phyloP scores from a whole-genome alignment of 805 yeast species.

The Barnettozyma siamensis region DNA sequence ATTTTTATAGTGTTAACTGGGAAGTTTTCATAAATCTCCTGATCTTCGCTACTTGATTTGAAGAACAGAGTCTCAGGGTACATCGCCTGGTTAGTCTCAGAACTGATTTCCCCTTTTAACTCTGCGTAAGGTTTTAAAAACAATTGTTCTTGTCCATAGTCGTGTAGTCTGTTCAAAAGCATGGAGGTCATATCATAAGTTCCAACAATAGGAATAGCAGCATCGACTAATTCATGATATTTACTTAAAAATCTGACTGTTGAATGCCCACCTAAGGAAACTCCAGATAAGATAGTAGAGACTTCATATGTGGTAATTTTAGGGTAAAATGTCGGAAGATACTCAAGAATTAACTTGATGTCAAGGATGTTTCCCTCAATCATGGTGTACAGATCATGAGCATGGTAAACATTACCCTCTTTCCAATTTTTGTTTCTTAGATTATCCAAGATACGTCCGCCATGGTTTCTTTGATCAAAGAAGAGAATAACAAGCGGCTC shows the following conservation, averaged over 20 bases:
- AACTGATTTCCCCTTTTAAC: background rate
- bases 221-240: constrained; percentile 14
- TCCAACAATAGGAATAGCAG: constrained; percentile 20
- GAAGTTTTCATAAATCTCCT: constrained; percentile 9
- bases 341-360: constrained; percentile 15
- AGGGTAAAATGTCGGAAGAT: constrained; percentile 13
- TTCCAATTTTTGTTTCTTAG: constrained; percentile 12
- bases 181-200: constrained; percentile 18
- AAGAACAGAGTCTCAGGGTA: constrained; percentile 8
- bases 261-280: constrained; percentile 23
- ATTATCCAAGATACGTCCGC: constrained; percentile 9
- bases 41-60: constrained; percentile 13
- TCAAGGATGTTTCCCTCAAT: constrained; percentile 19
- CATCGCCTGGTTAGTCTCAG: background rate
- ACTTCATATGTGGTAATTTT: constrained; percentile 2
- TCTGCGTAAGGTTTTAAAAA: constrained; percentile 1
- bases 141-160: background rate
- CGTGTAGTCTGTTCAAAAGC: constrained; percentile 11
- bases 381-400: constrained; percentile 15
- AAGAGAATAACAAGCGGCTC: constrained; percentile 12
- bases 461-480: constrained; percentile 23
- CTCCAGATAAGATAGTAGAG: constrained; percentile 14
- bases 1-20: constrained; percentile 9
- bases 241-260: constrained; percentile 13
- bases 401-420: constrained; percentile 17